Evolutionary conservation across 495 filamentous ascomycete species (phyloP).

Genomic region (Aspergillus nanangensis): DNA sequence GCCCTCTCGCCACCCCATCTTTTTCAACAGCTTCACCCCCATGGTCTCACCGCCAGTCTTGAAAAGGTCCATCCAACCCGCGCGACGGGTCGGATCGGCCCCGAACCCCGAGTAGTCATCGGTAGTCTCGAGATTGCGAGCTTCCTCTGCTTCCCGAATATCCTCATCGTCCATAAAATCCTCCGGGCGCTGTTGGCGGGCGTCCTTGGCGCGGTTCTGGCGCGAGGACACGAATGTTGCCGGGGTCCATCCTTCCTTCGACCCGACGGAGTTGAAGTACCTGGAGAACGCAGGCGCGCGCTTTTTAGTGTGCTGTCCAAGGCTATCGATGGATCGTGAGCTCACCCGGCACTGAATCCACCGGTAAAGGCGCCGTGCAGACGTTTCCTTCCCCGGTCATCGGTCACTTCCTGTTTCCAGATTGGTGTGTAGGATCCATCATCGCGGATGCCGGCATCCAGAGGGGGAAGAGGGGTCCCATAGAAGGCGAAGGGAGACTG

Average conservation of each 20-base stretch:
- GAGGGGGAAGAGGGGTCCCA: constrained; percentile 80
- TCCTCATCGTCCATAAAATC: constrained; percentile 99
- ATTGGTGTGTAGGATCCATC: constrained; percentile 91
- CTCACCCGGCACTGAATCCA: constrained; percentile 92
- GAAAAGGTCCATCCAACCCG: constrained; percentile 71
- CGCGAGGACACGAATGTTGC: constrained; percentile 89
- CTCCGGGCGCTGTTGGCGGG: constrained; percentile 63
- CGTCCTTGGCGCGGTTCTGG: constrained; percentile 68
- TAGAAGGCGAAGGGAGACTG: constrained; percentile 78
- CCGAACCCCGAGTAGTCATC: constrained; percentile 75
- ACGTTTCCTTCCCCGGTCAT: constrained; percentile 87
- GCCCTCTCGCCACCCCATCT: constrained; percentile 95
- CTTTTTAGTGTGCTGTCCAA: constrained; percentile 26
- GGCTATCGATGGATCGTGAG: constrained; percentile 17
- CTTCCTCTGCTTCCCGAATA: constrained; percentile 79
- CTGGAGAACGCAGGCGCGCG: constrained; percentile 36
- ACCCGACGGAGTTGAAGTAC: constrained; percentile 97
- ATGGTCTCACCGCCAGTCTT: constrained; percentile 76
- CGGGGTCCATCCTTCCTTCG: constrained; percentile 96
- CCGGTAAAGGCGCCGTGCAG: constrained; percentile 96
- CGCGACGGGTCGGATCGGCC: constrained; percentile 46
- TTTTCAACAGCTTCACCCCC: constrained; percentile 80
- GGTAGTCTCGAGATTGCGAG: constrained; percentile 64
- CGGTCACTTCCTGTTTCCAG: constrained; percentile 96
- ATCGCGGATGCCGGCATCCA: constrained; percentile 74